Conservation (phyloP, 331 rosid species). For the Malus hybrid region DNA sequence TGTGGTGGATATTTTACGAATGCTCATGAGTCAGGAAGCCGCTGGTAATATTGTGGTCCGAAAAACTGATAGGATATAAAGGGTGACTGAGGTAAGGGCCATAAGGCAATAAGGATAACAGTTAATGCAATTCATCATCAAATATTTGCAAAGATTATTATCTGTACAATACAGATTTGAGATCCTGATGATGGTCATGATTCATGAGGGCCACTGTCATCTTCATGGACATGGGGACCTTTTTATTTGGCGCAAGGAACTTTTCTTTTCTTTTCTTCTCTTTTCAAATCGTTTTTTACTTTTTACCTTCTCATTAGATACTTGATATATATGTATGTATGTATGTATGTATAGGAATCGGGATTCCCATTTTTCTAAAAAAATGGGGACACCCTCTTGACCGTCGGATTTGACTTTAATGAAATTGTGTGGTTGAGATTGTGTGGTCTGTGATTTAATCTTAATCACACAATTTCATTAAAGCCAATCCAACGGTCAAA, state of each 20-base stretch:
- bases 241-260: conserved; percentile 20
- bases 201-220: conserved; percentile 32
- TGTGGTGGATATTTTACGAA: neutral
- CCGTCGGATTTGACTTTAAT: too few relatives aligned
- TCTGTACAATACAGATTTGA: neutral
- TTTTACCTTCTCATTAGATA: conserved; percentile 9
- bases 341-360: too few relatives aligned
- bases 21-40: neutral
- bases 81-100: neutral
- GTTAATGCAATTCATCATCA: neutral
- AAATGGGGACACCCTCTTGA: too few relatives aligned
- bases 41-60: conserved; percentile 9
- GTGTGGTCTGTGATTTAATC: too few relatives aligned
- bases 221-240: conserved; percentile 33
- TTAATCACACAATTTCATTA: too few relatives aligned
- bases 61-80: conserved; percentile 3
- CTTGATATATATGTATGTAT: neutral
- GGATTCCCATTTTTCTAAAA: too few relatives aligned
- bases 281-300: conserved; percentile 24
- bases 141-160: neutral
- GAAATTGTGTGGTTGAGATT: too few relatives aligned
- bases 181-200: conserved; percentile 13
- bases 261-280: conserved; percentile 19
- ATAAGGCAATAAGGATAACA: neutral
- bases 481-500: too few relatives aligned